phyloP scores from a whole-genome alignment of 495 filamentous ascomycete species.

The Cercophora sp. region DNA sequence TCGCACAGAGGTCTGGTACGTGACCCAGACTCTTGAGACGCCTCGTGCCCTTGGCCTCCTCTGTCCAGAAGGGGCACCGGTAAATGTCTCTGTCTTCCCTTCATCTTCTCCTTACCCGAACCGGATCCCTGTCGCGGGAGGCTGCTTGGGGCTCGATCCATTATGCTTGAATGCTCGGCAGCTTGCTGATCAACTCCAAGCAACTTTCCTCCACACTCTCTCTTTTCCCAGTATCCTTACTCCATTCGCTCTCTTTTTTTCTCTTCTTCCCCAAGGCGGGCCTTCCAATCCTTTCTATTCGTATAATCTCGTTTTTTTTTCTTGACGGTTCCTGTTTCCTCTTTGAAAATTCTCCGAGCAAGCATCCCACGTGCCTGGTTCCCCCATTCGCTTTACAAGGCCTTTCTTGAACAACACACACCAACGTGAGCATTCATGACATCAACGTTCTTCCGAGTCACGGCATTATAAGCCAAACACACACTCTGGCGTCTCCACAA shows the following conservation, averaged over 20 bases:
- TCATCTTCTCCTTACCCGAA: conserved; percentile 1
- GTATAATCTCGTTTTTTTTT: conserved; percentile 15
- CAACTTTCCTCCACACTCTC: conserved; percentile 29
- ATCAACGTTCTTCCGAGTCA: not conserved
- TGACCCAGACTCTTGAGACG: conserved; percentile 17
- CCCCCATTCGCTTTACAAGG: too few species aligned
- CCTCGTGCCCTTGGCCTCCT: conserved; percentile 19
- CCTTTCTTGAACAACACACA: too few species aligned
- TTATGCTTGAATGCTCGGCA: conserved; percentile 25
- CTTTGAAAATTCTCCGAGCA: conserved; percentile 6
- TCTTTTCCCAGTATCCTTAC: conserved; percentile 1
- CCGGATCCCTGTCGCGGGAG: conserved; percentile 20
- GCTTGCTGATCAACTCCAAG: conserved; percentile 17
- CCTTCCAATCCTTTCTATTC: conserved; percentile 14
- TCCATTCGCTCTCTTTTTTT: conserved; percentile 22
- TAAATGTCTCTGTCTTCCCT: conserved; percentile 19
- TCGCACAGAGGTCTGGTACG: conserved; percentile 11
- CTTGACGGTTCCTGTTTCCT: conserved; percentile 4
- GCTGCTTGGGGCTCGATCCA: conserved; percentile 19
- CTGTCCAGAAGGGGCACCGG: conserved; percentile 15
- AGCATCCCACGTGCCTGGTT: too few species aligned
- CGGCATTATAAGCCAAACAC: conserved; percentile 19
- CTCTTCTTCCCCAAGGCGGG: conserved; percentile 20
- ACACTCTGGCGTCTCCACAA: conserved; percentile 12
- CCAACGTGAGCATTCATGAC: conserved; percentile 15